Evolutionary conservation across 352 stramenopile species (phyloP), one percentile per base, ranked within the genome.

Genomic region (Thalassiosira gravida): DNA sequence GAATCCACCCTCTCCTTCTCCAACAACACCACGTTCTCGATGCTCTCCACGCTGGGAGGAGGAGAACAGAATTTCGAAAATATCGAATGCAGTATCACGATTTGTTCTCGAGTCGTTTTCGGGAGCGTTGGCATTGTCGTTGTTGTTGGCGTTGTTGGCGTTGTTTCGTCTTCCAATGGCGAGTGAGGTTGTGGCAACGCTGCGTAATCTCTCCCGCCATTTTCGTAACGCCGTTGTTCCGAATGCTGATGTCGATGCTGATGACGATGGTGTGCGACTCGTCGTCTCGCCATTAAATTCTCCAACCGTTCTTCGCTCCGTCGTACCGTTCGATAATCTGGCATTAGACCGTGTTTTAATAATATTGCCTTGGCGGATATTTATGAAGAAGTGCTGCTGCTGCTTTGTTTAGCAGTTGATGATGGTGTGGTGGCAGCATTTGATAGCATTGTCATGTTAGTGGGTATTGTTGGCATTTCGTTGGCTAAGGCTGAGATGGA

Each of bases 1-100:
- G 47, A 35, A 8, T 25, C 6, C 30, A 79, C 53, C 13, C 77
- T 58, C 42, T 25, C 27, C 39, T 52, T 29, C 50, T 88, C 86
- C 47, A 78, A 62, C 13, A 77, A 16, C 27, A 89, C 18, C 27
- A 86, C 71, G 25, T 67, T 25, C 44, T 61, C 6, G 7, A 87
- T 62, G 53, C 64, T 74, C 58, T 78, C 67, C 2, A 88, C 37
- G 0, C 74, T 75, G 11, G 84, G 72, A 32, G 77, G 30, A 13
- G 83, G 83, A 16, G 50, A 44, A 55, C 83, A 92, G 69, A 92
- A 90, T 1, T 77, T 77, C 3, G 29, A 52, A 69, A 92, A 92
- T n/a, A 90, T 24, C 0, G 71, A 74, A 63, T 90, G 72, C 2
- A 92, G 63, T 22, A 85, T 70, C n/a, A 78, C 32, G 13, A 64